Conservation (phyloP, 2,329 filamentous ascomycete genomes). For the Gnomoniopsis smithogilvyi region DNA sequence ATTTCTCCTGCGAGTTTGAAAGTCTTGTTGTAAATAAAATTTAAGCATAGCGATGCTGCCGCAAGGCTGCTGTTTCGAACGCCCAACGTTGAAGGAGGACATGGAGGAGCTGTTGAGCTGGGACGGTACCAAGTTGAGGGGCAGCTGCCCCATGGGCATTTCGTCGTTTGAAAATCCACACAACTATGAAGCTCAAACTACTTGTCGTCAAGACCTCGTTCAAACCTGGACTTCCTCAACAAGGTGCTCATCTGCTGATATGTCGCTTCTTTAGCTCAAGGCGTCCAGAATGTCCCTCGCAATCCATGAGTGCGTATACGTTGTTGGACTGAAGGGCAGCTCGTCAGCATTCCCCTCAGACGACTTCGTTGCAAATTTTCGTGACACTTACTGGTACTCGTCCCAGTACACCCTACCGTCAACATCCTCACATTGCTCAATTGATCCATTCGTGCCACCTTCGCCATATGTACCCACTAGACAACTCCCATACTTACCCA, state of each 20-base stretch:
- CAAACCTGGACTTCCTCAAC: not conserved
- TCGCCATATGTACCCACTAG: constrained; percentile 2
- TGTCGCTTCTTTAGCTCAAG: not conserved
- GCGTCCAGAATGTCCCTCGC: not conserved
- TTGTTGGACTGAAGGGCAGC: not conserved
- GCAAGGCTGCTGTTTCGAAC: not conserved
- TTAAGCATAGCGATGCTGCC: not conserved
- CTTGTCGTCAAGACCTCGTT: not conserved
- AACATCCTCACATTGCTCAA: not conserved
- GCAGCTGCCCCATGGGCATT: not conserved
- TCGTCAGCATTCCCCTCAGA: not conserved
- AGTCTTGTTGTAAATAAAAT: not conserved
- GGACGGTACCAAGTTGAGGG: not conserved
- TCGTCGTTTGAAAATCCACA: not conserved
- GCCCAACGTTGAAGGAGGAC: not conserved
- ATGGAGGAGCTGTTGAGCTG: not conserved
- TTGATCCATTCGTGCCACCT: not conserved
- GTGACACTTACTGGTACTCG: constrained; percentile 1
- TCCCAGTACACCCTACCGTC: constrained; percentile 3
- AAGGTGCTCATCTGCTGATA: not conserved
- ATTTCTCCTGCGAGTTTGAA: not conserved
- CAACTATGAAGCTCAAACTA: not conserved
- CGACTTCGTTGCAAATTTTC: not conserved
- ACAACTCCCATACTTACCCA: constrained; percentile 6
- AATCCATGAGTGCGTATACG: not conserved